Evolutionary conservation across 2,329 filamentous ascomycete genomes (phyloP), one percentile per base, ranked within the genome.

Genomic region (Alternaria sp.): DNA sequence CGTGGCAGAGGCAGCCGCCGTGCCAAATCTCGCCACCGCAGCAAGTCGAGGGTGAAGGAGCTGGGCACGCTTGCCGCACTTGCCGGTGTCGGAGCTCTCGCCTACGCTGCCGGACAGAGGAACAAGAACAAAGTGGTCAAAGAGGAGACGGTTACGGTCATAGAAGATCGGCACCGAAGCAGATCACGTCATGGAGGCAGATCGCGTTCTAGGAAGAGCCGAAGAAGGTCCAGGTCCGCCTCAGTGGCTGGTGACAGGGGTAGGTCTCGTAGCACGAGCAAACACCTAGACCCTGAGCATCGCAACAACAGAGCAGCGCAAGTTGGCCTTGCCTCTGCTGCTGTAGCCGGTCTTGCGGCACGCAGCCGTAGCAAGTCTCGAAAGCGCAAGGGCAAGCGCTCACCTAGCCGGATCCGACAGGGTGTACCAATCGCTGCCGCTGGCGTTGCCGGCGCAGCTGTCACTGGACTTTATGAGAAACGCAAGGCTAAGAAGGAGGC

Each of bases 401-500:
- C 86, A 44, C 84, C 82, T 60, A 89, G 87, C 71, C 83, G 86
- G 26, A 62, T 89, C 40, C 82, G 86, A 62, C 81, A 86, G 65
- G 87, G 86, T 51, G 81, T 88, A 6, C 88, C 88, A 1, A 86
- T 90, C 57, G 84, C 86, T 68, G 88, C 86, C 44, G 87, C 87
- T 56, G 88, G 88, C 52, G 78, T 89, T 13, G 86, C 86, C 49
- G 87, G 86, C 67, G 88, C 88, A 44, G 88, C 87, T 13, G 81
- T 88, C 30, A 86, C 88, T 61, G 86, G 86, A 23, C 75, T 90
- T 15, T 90, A 89, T 70, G 88, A 90, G 77, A 88, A 85, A 70
- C 86, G 85, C 64, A 88, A 89, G 77, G 86, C 83, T 44, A 87
- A 86, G 74, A 87, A 87, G 70, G 85, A 86, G 60, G 82, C 81